Conservation (phyloP, 2,329 filamentous ascomycete genomes). For the Trematosphaeria pertusa region DNA sequence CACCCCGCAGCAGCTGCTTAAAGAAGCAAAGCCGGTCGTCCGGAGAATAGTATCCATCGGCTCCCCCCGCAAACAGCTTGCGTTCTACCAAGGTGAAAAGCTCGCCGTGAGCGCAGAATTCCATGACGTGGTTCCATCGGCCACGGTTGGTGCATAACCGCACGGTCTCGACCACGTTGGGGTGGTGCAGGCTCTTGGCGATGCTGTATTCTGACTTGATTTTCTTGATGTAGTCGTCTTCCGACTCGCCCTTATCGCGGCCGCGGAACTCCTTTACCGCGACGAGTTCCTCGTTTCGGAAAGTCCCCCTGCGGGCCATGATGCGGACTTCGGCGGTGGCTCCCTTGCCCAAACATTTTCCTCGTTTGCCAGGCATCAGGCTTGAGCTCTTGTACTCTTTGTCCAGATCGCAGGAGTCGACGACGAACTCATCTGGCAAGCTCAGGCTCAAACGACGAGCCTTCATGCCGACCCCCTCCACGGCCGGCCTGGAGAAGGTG, state of each 20-base stretch:
- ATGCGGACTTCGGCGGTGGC: constrained; percentile 82
- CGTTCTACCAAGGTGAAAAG: constrained; percentile 76
- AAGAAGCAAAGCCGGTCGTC: constrained; percentile 83
- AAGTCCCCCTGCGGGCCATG: constrained; percentile 74
- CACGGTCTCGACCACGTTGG: constrained; percentile 84
- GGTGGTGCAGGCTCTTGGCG: constrained; percentile 82
- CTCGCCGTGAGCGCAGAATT: constrained; percentile 85
- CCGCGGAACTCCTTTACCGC: constrained; percentile 89
- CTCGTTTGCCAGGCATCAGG: constrained; percentile 73
- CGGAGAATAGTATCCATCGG: constrained; percentile 63
- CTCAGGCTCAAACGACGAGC: constrained; percentile 78
- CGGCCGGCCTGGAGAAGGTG: constrained; percentile 57
- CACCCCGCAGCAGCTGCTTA: constrained; percentile 84
- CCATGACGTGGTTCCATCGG: constrained; percentile 92
- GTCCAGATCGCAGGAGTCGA: constrained; percentile 72
- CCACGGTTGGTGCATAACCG: constrained; percentile 75
- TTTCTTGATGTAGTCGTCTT: constrained; percentile 82
- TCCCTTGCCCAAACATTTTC: constrained; percentile 80
- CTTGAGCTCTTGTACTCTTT: constrained; percentile 71
- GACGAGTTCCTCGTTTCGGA: constrained; percentile 70
- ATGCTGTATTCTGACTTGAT: constrained; percentile 92
- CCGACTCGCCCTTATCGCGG: constrained; percentile 72
- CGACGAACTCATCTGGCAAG: constrained; percentile 75
- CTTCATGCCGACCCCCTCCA: constrained; percentile 76
- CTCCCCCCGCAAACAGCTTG: constrained; percentile 56